Evolutionary conservation across 2,329 filamentous ascomycete genomes (phyloP).

Genomic region (Cladosporium austrohemisphaericum): DNA sequence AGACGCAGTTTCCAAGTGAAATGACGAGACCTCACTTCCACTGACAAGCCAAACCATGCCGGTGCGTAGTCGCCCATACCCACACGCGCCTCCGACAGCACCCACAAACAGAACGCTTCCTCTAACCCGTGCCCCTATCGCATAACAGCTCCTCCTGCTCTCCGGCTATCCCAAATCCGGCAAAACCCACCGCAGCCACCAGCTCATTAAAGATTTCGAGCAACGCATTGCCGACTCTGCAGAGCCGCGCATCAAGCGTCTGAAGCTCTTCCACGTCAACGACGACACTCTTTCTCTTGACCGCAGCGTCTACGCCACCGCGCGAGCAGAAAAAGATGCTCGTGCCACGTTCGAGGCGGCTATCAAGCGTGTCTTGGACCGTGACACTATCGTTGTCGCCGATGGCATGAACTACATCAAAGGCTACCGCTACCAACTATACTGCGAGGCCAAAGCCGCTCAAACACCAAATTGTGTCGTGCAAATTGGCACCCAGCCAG

Average conservation of each 20-base stretch:
- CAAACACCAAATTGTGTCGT: constrained; percentile 72
- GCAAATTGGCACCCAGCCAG: constrained; percentile 55
- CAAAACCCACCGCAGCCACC: constrained; percentile 57
- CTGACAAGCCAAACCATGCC: constrained; percentile 12
- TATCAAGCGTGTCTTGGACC: constrained; percentile 69
- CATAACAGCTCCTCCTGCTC: constrained; percentile 54
- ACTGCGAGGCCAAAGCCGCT: constrained; percentile 78
- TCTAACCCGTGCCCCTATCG: not conserved
- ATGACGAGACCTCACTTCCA: constrained; percentile 15
- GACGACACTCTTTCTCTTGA: constrained; percentile 68
- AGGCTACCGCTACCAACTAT: constrained; percentile 81
- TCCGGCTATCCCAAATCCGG: constrained; percentile 62
- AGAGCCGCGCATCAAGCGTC: constrained; percentile 46
- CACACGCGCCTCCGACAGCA: not conserved
- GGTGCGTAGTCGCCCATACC: constrained; percentile 10
- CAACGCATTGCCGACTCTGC: constrained; percentile 50
- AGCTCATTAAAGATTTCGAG: constrained; percentile 63
- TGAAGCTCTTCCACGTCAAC: constrained; percentile 70
- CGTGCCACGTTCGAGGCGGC: constrained; percentile 72
- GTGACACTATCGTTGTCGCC: constrained; percentile 72
- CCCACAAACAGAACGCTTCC: not conserved
- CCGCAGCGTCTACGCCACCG: constrained; percentile 69
- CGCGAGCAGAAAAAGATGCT: constrained; percentile 78
- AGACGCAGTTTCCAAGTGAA: constrained; percentile 1
- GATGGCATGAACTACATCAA: constrained; percentile 87